These are phyloP conservation scores for Thielaviopsis euricoi DNA, from an alignment of 2,329 filamentous ascomycete species.

Conservation along the genomic window DNA sequence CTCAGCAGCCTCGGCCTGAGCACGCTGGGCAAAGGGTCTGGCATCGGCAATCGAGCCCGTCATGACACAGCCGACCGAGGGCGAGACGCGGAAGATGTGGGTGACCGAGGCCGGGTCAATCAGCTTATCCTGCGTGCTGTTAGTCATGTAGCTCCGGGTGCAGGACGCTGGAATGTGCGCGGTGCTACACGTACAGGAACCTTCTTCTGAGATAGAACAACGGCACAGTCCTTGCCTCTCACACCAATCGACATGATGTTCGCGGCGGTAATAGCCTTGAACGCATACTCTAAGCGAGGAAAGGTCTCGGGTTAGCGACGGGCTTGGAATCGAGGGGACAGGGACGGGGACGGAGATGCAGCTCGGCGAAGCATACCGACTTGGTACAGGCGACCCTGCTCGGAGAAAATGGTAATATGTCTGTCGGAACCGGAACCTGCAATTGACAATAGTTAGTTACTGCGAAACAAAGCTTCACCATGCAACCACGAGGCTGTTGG, in stretches of 20 bases:
- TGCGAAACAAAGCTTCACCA: neutral
- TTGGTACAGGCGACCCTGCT: conserved; percentile 97
- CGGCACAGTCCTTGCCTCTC: conserved; percentile 89
- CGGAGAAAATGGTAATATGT: conserved; percentile 99
- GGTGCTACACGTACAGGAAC: conserved; percentile 58
- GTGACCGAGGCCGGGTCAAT: conserved; percentile 95
- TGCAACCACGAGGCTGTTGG: neutral
- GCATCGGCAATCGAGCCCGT: conserved; percentile 97
- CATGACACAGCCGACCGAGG: conserved; percentile 94
- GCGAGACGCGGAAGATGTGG: conserved; percentile 93
- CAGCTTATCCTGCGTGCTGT: conserved; percentile 66
- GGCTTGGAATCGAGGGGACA: conserved; percentile 1
- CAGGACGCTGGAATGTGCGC: too few species aligned
- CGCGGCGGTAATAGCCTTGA: conserved; percentile 98
- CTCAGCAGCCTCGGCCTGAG: conserved; percentile 88
- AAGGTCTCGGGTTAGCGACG: neutral
- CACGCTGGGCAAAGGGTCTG: conserved; percentile 78
- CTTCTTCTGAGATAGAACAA: conserved; percentile 98
- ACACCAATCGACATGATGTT: conserved; percentile 98
- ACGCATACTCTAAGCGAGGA: conserved; percentile 73
- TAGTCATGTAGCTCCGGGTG: neutral
- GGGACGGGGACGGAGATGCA: too few species aligned
- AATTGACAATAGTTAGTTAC: neutral
- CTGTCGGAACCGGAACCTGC: conserved; percentile 64
- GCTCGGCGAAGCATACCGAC: conserved; percentile 58